Evolutionary conservation across 352 stramenopile species (phyloP).

Genomic region (Pythium sukuiense): DNA sequence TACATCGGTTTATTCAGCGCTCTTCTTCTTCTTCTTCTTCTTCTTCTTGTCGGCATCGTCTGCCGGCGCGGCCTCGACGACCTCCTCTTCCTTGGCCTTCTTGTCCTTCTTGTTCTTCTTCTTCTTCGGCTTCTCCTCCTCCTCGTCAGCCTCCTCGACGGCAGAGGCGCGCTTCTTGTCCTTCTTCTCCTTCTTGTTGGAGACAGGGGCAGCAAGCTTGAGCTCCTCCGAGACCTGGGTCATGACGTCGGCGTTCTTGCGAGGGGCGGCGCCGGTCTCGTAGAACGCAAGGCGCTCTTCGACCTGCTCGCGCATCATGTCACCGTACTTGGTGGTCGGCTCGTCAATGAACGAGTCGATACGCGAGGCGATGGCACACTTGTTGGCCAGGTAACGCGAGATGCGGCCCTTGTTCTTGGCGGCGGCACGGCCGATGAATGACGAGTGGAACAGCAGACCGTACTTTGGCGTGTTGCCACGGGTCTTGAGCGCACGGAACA

Average conservation of each 20-base stretch:
- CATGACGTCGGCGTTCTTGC: slow-evolving; percentile 99
- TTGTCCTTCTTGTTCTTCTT: slow-evolving; percentile 82
- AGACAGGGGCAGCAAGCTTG: slow-evolving; percentile 46
- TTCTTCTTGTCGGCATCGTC: slow-evolving; percentile 54
- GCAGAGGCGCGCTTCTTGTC: slow-evolving; percentile 74
- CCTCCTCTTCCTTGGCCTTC: slow-evolving; percentile 44
- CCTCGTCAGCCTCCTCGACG: slow-evolving; percentile 66
- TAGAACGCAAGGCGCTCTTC: slow-evolving; percentile 99
- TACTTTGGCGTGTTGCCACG: slow-evolving; percentile 99
- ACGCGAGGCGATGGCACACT: slow-evolving; percentile 99
- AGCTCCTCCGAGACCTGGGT: slow-evolving; percentile 92
- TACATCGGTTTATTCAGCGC: slow-evolving; percentile 31
- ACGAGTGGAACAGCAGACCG: slow-evolving; percentile 99
- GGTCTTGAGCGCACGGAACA: slow-evolving; percentile 99
- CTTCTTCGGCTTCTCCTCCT: slow-evolving; percentile 60
- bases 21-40: slow-evolving; percentile 85
- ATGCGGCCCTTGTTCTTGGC: slow-evolving; percentile 99
- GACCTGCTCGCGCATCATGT: slow-evolving; percentile 99
- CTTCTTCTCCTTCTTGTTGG: slow-evolving; percentile 71
- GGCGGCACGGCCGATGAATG: slow-evolving; percentile 98
- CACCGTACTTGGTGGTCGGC: slow-evolving; percentile 95
- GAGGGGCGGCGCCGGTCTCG: slow-evolving; percentile 96
- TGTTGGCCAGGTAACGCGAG: slow-evolving; percentile 99
- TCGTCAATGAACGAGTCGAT: slow-evolving; percentile 99
- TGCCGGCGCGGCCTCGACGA: slow-evolving; percentile 27